Percentiles rank a stretch among this genome's conserved stretches.
Evolutionary conservation across 73 alveolate species (phyloP).

Genomic region (Paramecium sexaurelia): DNA sequence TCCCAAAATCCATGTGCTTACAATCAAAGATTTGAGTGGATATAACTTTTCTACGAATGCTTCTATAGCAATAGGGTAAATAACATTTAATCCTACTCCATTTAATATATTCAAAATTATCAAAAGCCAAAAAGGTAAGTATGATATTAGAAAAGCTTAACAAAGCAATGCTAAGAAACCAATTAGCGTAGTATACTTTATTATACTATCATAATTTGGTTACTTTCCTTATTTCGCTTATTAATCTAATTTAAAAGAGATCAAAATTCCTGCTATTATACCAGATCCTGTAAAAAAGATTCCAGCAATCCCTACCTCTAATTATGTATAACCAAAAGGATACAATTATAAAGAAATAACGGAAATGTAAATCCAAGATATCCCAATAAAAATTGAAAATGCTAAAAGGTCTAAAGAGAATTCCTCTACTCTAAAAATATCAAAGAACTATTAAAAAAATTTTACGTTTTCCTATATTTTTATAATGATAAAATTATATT

Average conservation of each 20-base stretch:
- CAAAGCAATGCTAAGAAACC: not conserved
- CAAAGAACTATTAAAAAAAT: not conserved
- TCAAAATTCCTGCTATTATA: not conserved
- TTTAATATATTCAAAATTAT: not conserved
- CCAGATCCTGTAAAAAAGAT: not conserved
- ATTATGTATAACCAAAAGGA: not conserved
- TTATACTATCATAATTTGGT: not conserved
- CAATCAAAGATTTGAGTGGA: not conserved
- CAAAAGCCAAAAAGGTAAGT: not conserved
- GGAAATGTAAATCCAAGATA: not conserved
- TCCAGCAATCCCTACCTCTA: not conserved
- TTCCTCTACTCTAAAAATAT: not conserved
- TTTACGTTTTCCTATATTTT: not conserved
- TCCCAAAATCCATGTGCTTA: not conserved
- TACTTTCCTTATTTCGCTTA: not conserved
- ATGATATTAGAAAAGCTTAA: not conserved
- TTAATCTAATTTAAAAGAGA: not conserved
- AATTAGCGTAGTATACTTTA: not conserved
- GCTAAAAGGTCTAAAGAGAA: not conserved
- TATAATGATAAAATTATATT: not conserved
- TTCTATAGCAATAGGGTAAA: not conserved
- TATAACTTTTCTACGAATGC: not conserved
- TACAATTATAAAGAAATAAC: not conserved
- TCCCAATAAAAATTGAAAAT: not conserved
- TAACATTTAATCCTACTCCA: conserved; percentile 3